Evolutionary conservation across 1,284 basidiomycete species (phyloP), one percentile per base, ranked within the genome.

Genomic region (Sanguinoderma infundibulare): DNA sequence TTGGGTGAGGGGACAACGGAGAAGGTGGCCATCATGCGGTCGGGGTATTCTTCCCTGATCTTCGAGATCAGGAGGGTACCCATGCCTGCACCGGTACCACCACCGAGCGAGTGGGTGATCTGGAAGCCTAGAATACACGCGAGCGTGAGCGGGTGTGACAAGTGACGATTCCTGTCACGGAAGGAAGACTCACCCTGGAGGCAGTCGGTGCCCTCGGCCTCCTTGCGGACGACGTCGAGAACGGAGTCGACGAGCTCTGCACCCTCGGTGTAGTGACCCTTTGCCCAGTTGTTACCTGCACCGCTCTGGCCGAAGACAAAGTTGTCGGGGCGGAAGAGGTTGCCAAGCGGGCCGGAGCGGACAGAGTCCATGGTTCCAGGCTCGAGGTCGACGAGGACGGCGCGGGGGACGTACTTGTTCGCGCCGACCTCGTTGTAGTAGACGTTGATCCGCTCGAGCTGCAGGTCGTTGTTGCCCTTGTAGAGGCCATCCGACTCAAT

Each of bases 11-110:
- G 96, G 34, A 98, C 90, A 67, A 98, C 90, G 50, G 95, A 98
- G 82, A 96, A 98, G 44, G 96, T 98, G 71, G 94, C 92, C 84
- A 98, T 93, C 95, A 98, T 98, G 60, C 96, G 87, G 78, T 97
- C 95, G 59, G 95, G 95, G 76, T 92, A 96, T 75, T 96, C 94
- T 81, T 97, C 95, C 63, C 93, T 85, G 72, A 97, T 91, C 81
- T 97, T 97, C 65, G 91, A 92, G 70, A 97, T 90, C 59, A 97
- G 79, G 46, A 98, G 87, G 40, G 94, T 92, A 74, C 95, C 95
- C 83, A 97, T 90, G 78, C 95, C 95, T 68, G 95, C 92, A 77
- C 95, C 95, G 63, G 95, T 97, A 77, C 96, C 96, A 81, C 96
- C 97, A 81, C 96, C 96, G 67, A 98, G 87, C 47, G 95, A 98